Base-by-base conservation (phyloP, 257 asterid genomes). In the Avicennia marina region DNA sequence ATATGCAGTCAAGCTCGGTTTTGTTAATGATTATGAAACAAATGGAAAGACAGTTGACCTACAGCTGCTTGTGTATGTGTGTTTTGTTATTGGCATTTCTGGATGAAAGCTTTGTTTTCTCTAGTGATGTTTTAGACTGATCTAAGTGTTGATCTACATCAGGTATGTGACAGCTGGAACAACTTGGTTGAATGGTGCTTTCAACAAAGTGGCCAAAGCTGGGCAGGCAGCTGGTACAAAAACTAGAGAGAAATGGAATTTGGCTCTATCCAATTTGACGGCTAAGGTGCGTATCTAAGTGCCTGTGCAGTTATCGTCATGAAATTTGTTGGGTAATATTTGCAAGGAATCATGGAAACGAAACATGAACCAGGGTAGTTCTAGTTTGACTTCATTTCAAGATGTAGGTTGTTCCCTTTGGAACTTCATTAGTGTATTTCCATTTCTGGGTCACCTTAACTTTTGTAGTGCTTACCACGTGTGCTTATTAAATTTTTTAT, bases 121-220 rank as follows among this genome's bases (percentile, higher is more conserved):
- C 32, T 39, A 58, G 47, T 51, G 29, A 68, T 61, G 27, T 3
- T 31, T 42, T 47, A 6, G 48, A 7, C 32, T 42, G 49, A 7
- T 27, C 6, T 68, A 63, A 64, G 60, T 64, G 55, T 53, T 55
- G 62, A 70, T 58, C 53, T 67, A 52, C 53, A 51, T 73, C 80
- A 91, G 95, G 90, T 91, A 91, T 53, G 97, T 91, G 70, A 75
- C 85, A 58, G 88, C 95, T 57, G 98, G 98, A 74, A 70, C 97
- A 41, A 46, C 89, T 76, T 88, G 98, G 97, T 78, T 91, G 66
- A 91, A 82, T 56, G 97, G 95, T 41, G 95, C 95, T 70, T 80
- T 88, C 75, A 78, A 53, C 82, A 88, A 82, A 79, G 95, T 85
- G 54, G 84, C 98, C 48, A 91, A 81, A 74, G 96, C 77, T 41